Evolutionary conservation across 139 green algal species (phyloP).

Genomic region (Pseudopediastrum boryanum): DNA sequence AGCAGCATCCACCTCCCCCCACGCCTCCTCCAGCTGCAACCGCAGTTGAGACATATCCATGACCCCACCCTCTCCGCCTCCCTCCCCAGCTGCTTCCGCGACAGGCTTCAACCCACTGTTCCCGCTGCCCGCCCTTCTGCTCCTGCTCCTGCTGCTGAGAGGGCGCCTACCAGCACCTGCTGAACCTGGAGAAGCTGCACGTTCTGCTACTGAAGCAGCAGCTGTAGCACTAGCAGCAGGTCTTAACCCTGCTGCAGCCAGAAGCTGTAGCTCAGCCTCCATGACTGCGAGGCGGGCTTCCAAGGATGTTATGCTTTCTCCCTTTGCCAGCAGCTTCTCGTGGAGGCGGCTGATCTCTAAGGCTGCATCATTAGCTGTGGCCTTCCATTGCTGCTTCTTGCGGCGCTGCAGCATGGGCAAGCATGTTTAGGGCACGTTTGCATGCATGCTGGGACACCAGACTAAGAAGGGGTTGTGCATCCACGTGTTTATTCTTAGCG

Average conservation of each 20-base stretch:
- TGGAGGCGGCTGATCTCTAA: constrained; percentile 20
- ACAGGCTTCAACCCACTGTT: too few relatives aligned
- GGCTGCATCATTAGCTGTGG: neutral
- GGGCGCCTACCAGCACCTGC: neutral
- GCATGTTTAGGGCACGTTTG: neutral
- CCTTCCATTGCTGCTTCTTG: constrained; percentile 39
- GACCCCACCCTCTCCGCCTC: too few relatives aligned
- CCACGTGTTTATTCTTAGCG: too few relatives aligned
- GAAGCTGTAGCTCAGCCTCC: constrained; percentile 30
- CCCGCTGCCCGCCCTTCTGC: neutral
- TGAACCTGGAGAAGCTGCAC: neutral
- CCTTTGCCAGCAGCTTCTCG: constrained; percentile 20
- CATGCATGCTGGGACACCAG: too few relatives aligned
- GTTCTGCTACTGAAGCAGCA: neutral
- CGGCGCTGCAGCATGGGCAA: constrained; percentile 22
- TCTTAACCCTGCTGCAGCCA: neutral
- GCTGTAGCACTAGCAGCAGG: neutral
- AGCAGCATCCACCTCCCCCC: neutral
- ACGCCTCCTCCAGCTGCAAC: neutral
- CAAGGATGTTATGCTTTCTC: constrained; percentile 15
- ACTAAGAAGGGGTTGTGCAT: too few relatives aligned
- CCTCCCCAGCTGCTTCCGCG: too few relatives aligned
- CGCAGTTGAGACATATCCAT: neutral
- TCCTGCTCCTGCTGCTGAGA: neutral
- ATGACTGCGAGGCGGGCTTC: constrained; percentile 6